Evolutionary conservation across 1,284 basidiomycete genomes (phyloP).

Genomic region (Ceratobasidium papillatum): DNA sequence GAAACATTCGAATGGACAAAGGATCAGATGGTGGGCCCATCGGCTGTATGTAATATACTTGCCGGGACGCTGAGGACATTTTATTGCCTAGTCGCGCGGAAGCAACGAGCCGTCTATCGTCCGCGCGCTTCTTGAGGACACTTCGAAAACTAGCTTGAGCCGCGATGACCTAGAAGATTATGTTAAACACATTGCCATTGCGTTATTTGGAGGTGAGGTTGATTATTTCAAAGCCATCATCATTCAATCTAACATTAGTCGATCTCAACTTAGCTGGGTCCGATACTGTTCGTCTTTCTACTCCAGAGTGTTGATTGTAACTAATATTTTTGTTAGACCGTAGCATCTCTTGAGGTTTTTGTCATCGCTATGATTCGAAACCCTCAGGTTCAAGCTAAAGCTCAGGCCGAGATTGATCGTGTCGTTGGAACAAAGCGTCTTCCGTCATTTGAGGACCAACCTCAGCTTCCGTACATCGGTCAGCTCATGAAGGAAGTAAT

Average conservation of each 20-base stretch:
- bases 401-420: conserved; percentile 48
- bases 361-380: conserved; percentile 36
- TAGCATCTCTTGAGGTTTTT: conserved; percentile 25
- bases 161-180: conserved; percentile 11
- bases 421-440: conserved; percentile 48
- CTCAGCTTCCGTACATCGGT: conserved; percentile 46
- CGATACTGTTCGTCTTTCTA: conserved; percentile 4
- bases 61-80: background rate
- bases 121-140: background rate
- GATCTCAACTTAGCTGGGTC: conserved; percentile 12
- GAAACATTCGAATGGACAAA: conserved; percentile 34
- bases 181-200: conserved; percentile 33
- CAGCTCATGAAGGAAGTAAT: conserved; percentile 47
- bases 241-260: background rate
- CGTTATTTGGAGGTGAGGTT: conserved; percentile 29
- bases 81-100: background rate
- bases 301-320: background rate
- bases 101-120: conserved; percentile 27
- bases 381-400: conserved; percentile 44
- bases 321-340: conserved; percentile 7
- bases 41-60: background rate
- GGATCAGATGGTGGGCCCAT: conserved; percentile 2
- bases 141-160: background rate
- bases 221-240: background rate
- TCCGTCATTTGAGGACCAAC: conserved; percentile 46